A percentile compares a stretch with the other conserved stretches of the same genome.
Evolutionary conservation across 2,329 filamentous ascomycete genomes (phyloP).

Genomic region (Beauveria bassiana): DNA sequence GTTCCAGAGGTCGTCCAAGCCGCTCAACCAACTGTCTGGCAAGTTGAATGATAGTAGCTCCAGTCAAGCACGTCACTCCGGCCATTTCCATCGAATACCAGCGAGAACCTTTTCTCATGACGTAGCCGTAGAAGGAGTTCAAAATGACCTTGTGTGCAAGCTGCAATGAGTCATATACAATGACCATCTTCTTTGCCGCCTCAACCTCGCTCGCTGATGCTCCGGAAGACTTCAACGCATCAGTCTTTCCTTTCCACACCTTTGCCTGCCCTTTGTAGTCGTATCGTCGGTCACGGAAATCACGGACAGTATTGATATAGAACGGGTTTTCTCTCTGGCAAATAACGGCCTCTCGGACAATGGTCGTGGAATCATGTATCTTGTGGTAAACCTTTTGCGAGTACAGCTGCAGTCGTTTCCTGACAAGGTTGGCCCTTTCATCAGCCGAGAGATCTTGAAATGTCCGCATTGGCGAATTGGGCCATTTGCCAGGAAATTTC

Average conservation of each 20-base stretch:
- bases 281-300: slow-evolving; percentile 94
- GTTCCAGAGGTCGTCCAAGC: slow-evolving; percentile 82
- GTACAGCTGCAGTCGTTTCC: slow-evolving; percentile 84
- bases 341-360: slow-evolving; percentile 92
- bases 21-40: slow-evolving; percentile 88
- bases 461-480: slow-evolving; percentile 60
- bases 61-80: slow-evolving; percentile 93
- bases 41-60: slow-evolving; percentile 94
- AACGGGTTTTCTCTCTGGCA: slow-evolving; percentile 98
- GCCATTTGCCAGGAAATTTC: slow-evolving; percentile 72
- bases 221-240: slow-evolving; percentile 73
- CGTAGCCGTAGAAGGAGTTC: slow-evolving; percentile 98
- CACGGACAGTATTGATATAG: slow-evolving; percentile 91
- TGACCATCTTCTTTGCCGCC: slow-evolving; percentile 96
- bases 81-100: slow-evolving; percentile 99
- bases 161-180: slow-evolving; percentile 91
- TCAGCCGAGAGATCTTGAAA: slow-evolving; percentile 77
- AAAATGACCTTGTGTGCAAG: slow-evolving; percentile 98
- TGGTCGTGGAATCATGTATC: slow-evolving; percentile 89
- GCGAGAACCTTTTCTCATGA: slow-evolving; percentile 96
- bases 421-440: slow-evolving; percentile 72
- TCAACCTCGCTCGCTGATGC: slow-evolving; percentile 73
- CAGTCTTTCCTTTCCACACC: slow-evolving; percentile 96
- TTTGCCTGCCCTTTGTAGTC: slow-evolving; percentile 99
- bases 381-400: slow-evolving; percentile 99